Evolutionary conservation across 2,329 filamentous ascomycete genomes (phyloP), one percentile per base, ranked within the genome.

Genomic region (Eutypella sp.): DNA sequence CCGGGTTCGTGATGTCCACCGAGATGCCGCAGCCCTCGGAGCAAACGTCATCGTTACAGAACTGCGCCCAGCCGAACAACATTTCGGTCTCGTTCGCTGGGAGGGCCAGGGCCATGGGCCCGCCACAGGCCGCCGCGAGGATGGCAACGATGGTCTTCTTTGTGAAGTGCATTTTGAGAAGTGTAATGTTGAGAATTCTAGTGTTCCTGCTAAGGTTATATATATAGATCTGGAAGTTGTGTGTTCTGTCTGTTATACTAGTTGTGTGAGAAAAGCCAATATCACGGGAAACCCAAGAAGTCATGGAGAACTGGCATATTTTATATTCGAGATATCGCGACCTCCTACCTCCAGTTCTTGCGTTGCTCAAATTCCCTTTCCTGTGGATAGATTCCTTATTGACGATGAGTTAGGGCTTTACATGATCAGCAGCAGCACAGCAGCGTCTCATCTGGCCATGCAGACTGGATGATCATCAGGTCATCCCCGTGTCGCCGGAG

Each of bases 1-100:
- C 13, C 0, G 56, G 55, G 29, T 62, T 55, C 16, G 62, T 57
- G 0, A 62, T 49, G 1, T 58, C 58, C 3, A 59, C 57, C 31
- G 57, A 61, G 37, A 55, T 54, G 31, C 60, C 51, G 31, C 57
- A 61, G 10, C 59, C 59, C 29, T 33, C 13, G 11, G 29, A n/a
- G 29, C 29, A 33, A 7, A 15, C 29, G 29, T 4, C 16, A n/a
- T 33, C 29, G 13, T 33, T n/a, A n/a, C 29, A 33, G 29, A 33
- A 33, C 29, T 33, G 29, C 13, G 29, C 29, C 29, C 29, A 33
- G 13, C 16, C 29, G 11, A n/a, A 11, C 29, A 15, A n/a, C 13
- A 33, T 33, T 11, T 15, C 11, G 7, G 29, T 33, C 29, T 33
- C 29, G 16, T 33, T n/a, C 8, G 29, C 29, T n/a, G 29, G 29